Percentiles rank a stretch among this genome's conserved stretches.
Evolutionary conservation across 495 filamentous ascomycete genomes (phyloP).

Genomic region (Tuber umbilicatum): DNA sequence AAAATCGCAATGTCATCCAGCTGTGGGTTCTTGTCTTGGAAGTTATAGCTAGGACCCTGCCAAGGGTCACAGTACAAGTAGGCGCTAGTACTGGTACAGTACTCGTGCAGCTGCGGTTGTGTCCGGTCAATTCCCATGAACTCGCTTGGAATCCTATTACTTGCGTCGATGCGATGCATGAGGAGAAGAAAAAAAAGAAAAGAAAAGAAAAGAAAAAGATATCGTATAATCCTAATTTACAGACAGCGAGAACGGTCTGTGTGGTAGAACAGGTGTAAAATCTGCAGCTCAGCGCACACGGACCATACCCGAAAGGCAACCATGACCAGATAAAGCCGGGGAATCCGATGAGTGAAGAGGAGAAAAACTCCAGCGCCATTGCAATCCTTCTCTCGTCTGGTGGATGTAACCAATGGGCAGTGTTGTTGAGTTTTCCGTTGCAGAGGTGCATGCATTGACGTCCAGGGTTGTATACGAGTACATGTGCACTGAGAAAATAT

Average conservation of each 20-base stretch:
- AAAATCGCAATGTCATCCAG: neutral
- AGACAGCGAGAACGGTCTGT: slow-evolving; percentile 1
- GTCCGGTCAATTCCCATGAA: neutral
- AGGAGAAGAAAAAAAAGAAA: neutral
- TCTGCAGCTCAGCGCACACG: neutral
- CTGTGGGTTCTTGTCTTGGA: neutral
- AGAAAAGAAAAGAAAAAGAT: neutral
- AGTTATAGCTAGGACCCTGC: neutral
- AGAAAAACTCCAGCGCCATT: neutral
- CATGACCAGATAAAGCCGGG: neutral
- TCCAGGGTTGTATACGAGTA: neutral
- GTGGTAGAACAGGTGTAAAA: neutral
- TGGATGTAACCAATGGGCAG: neutral
- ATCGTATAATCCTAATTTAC: neutral
- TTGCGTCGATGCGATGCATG: slow-evolving; percentile 2
- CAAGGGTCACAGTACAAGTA: neutral
- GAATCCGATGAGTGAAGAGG: neutral
- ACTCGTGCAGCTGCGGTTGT: neutral
- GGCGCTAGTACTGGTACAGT: neutral
- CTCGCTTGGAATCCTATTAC: neutral
- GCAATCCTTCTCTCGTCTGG: neutral
- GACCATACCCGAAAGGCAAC: slow-evolving; percentile 3
- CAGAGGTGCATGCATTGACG: neutral
- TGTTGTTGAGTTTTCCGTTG: neutral
- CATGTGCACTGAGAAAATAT: neutral